Evolutionary conservation across 441 rosid genomes (phyloP).

Genomic region (Erysimum pusillum): DNA sequence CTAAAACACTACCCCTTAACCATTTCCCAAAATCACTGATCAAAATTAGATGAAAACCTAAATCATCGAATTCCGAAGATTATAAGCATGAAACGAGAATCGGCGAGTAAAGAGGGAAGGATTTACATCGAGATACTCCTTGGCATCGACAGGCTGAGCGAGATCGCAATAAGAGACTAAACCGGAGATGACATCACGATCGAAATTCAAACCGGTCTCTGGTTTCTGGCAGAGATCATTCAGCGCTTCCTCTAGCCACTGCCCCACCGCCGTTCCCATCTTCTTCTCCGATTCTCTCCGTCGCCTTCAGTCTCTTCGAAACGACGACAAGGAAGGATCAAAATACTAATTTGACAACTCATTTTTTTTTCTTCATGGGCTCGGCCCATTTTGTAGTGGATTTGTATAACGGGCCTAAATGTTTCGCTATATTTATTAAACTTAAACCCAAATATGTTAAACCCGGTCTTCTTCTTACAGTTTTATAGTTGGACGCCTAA

Average conservation of each 20-base stretch:
- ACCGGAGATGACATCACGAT: slow-evolving; percentile 80
- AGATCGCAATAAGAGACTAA: slow-evolving; percentile 90
- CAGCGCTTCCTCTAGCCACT: slow-evolving; percentile 83
- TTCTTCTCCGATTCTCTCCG: slow-evolving; percentile 28
- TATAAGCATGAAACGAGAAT: background rate
- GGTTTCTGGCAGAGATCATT: slow-evolving; percentile 68
- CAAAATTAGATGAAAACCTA: background rate
- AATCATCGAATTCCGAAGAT: background rate
- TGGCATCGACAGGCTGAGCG: slow-evolving; percentile 92
- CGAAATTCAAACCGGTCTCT: slow-evolving; percentile 81
- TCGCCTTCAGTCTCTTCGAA: slow-evolving; percentile 29
- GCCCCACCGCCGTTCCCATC: slow-evolving; percentile 76
- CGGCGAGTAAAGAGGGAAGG: background rate
- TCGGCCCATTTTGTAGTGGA: background rate
- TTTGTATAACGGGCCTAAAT: background rate
- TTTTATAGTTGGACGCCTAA: too few species aligned
- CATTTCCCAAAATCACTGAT: background rate
- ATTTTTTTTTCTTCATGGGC: background rate
- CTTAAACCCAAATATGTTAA: slow-evolving; percentile 1
- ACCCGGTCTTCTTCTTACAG: background rate
- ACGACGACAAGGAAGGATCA: background rate
- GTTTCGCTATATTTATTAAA: background rate
- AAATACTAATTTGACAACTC: background rate
- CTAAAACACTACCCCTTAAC: background rate
- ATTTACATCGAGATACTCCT: slow-evolving; percentile 89